Evolutionary conservation across 805 yeast species (phyloP).

Genomic region (Barnettozyma sp.): DNA sequence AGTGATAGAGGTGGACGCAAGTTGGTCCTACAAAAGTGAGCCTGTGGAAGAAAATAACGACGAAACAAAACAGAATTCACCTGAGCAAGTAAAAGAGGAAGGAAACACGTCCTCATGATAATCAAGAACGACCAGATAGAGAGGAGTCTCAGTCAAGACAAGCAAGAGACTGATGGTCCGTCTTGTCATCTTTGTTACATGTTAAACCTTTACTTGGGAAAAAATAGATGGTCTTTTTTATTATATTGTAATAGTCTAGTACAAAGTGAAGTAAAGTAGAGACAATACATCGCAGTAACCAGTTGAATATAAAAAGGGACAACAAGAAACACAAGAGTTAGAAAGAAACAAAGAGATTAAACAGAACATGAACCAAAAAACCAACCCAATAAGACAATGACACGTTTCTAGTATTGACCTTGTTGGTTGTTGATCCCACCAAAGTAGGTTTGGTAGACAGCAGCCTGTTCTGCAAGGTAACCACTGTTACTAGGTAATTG

Average conservation of each 20-base stretch:
- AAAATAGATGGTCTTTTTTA: too few relatives aligned
- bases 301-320: background rate
- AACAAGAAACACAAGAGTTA: background rate
- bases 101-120: too few relatives aligned
- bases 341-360: background rate
- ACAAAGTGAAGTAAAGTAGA: too few relatives aligned
- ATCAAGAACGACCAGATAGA: too few relatives aligned
- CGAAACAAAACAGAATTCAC: background rate
- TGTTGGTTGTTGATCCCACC: slow-evolving; percentile 52
- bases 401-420: slow-evolving; percentile 37
- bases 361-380: background rate
- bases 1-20: slow-evolving; percentile 25
- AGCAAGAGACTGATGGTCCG: background rate
- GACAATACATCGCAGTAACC: too few relatives aligned
- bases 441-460: slow-evolving; percentile 60
- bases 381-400: background rate
- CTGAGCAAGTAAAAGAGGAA: slow-evolving; percentile 12
- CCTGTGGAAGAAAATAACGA: slow-evolving; percentile 15
- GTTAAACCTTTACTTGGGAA: too few relatives aligned
- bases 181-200: too few relatives aligned
- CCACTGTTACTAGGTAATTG: slow-evolving; percentile 38
- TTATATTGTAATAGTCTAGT: background rate
- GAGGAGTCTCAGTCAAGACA: background rate
- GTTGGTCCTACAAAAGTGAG: slow-evolving; percentile 23
- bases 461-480: slow-evolving; percentile 45